Percentiles rank a stretch among this genome's conserved stretches.
These are phyloP conservation scores for Alternaria conjuncta DNA, from an alignment of 2,329 filamentous ascomycete genomes.

Conservation along the genomic window DNA sequence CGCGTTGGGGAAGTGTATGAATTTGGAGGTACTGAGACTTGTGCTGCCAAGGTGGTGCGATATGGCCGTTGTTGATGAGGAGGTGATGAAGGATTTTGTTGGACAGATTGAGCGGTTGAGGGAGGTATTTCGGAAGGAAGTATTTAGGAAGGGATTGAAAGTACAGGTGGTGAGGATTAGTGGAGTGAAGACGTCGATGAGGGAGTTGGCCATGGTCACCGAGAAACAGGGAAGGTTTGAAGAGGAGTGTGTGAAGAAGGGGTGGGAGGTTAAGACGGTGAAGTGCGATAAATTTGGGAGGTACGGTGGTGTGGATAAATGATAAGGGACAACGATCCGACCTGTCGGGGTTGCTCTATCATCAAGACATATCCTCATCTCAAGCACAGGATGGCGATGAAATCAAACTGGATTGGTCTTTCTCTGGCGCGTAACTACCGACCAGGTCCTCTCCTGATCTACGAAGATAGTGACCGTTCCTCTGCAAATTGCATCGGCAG, in stretches of 20 bases:
- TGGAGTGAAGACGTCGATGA: background rate
- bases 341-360: too few relatives aligned
- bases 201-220: too few relatives aligned
- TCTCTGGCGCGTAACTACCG: background rate
- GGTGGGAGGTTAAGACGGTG: background rate
- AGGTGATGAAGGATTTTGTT: background rate
- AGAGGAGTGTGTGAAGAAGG: background rate
- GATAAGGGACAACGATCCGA: background rate
- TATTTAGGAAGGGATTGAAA: too few relatives aligned
- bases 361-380: background rate
- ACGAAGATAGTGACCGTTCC: background rate
- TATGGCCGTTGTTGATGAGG: background rate
- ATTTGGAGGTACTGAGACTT: background rate
- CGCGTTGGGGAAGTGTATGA: background rate
- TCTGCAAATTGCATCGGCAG: background rate
- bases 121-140: too few relatives aligned
- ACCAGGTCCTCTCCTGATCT: background rate
- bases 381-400: background rate
- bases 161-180: background rate
- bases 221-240: background rate
- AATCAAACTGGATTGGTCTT: background rate
- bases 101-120: background rate
- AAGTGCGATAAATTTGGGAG: background rate
- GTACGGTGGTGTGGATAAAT: background rate
- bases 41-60: background rate